Evolutionary conservation across 2,329 filamentous ascomycete species (phyloP).

Genomic region (Claviceps sp.): DNA sequence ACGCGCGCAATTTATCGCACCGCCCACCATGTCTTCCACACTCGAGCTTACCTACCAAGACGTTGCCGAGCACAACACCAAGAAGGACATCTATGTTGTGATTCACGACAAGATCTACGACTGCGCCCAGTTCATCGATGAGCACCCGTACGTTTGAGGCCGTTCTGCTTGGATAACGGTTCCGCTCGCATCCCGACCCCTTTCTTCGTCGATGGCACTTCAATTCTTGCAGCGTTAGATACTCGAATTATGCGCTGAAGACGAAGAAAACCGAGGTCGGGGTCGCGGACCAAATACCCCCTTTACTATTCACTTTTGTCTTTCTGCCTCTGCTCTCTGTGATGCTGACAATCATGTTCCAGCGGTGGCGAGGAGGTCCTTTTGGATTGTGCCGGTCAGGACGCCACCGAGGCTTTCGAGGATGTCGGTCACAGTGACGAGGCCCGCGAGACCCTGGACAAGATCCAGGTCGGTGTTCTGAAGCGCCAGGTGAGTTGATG

Average conservation of each 20-base stretch:
- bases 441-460: constrained; percentile 82
- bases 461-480: constrained; percentile 59
- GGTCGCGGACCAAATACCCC: too few species aligned
- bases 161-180: neutral
- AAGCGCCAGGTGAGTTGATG: constrained; percentile 59
- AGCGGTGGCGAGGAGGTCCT: constrained; percentile 98
- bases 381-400: constrained; percentile 88
- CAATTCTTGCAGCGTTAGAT: neutral
- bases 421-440: constrained; percentile 99
- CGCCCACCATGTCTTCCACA: constrained; percentile 14
- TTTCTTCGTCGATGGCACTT: neutral
- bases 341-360: constrained; percentile 7
- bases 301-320: neutral
- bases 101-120: constrained; percentile 98
- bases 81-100: constrained; percentile 86
- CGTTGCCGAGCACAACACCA: constrained; percentile 73
- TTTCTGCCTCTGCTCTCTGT: neutral
- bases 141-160: constrained; percentile 63
- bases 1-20: neutral
- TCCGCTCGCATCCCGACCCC: neutral
- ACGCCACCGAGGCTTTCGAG: constrained; percentile 95
- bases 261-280: too few species aligned
- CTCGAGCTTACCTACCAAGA: constrained; percentile 62
- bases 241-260: neutral
- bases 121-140: constrained; percentile 76